Base-by-base conservation (phyloP, 23 red algal species). In the Rhodosorus marinus region DNA sequence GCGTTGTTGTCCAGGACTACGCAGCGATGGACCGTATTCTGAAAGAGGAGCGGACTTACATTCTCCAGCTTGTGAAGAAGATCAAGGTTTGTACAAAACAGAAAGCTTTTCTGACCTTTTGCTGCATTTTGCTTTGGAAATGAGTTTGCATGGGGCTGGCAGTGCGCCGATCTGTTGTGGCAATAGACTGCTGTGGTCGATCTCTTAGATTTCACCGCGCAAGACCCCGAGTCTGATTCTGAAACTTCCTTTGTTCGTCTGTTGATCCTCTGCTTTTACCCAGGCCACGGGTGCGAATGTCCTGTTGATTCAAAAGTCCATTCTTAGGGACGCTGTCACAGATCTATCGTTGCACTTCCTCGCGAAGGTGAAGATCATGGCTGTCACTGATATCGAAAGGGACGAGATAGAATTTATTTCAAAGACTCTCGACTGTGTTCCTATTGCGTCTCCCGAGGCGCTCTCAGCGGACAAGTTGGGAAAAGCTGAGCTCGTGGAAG, bases 321-420 rank as follows among this genome's bases (percentile, higher is more conserved):
- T 95, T 29, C 64, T 95, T 48, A 72, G 88, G 8, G 88, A 95
- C 62, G 88, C 88, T 24, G 71, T 63, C 2, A 95, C 73, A 15
- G 88, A 95, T 25, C 50, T 95, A 45, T 81, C 74, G 57, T 80
- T 95, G 8, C 88, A 95, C 60, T 95, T 80, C 57, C 55, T 95
- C 11, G 88, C 77, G 26, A 95, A 95, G 59, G 75, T 95, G 70
- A 95, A 95, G 74, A 95, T 95, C 54, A 95, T 95, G 88, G 88
- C 60, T 22, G 62, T 95, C 8, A 66, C 54, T 0, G 88, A 95
- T 72, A 65, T 95, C n/a, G 88, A 95, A 57, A 55, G 88, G 32
- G 71, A 70, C 35, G 76, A 95, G 27, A 67, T 84, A 23, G 88
- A 78, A 50, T 95, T 95, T 56, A 74, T 95, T 28, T 82, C 65